Conservation (phyloP, 257 asterid species). For the Scutellaria barbata region DNA sequence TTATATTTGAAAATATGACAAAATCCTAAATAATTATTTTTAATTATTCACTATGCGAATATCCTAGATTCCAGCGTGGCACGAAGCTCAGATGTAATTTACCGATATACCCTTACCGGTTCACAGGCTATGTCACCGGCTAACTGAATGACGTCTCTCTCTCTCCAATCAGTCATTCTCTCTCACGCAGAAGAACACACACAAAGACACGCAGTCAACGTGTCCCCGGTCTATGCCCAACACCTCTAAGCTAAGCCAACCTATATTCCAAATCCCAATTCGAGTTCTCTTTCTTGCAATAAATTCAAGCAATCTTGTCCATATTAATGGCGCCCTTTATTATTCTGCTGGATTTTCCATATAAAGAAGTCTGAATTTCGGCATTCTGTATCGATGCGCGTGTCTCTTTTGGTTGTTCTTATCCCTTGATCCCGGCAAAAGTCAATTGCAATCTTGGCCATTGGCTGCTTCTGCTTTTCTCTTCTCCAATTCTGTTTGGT, state of each 20-base stretch:
- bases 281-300: constrained; percentile 23
- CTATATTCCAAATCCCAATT: constrained; percentile 44
- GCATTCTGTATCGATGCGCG: constrained; percentile 38
- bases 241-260: constrained; percentile 35
- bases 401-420: constrained; percentile 22
- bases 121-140: not conserved
- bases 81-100: constrained; percentile 14
- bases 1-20: too few relatives aligned
- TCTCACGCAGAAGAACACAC: constrained; percentile 33
- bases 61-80: not conserved
- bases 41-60: not conserved
- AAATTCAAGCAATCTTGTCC: constrained; percentile 37
- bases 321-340: constrained; percentile 40
- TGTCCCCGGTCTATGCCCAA: constrained; percentile 35
- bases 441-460: constrained; percentile 42
- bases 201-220: constrained; percentile 44
- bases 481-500: not conserved
- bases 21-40: too few relatives aligned
- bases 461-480: not conserved
- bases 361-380: not conserved
- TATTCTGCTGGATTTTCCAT: constrained; percentile 27
- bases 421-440: constrained; percentile 36
- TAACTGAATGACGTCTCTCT: constrained; percentile 10
- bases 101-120: constrained; percentile 33
- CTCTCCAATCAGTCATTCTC: constrained; percentile 29